Evolutionary conservation across 1,284 basidiomycete species (phyloP), one percentile per base, ranked within the genome.

Genomic region (Naganishia liquefaciens): DNA sequence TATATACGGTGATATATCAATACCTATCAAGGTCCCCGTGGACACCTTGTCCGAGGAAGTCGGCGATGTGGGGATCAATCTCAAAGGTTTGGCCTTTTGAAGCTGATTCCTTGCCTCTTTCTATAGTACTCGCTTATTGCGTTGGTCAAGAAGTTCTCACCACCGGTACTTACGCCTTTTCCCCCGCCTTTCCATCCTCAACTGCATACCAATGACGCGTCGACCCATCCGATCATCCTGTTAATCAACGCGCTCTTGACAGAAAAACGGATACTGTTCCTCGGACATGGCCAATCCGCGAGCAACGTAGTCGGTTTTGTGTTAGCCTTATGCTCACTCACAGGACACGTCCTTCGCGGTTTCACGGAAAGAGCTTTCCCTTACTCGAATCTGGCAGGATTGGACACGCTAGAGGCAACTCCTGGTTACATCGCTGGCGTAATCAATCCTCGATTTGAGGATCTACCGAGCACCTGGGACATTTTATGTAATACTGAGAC

Each of bases 231-330:
- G 0, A 87, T 99, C 71, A 93, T 95, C 65, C 83, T 98, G 49
- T 84, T 99, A 13, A 93, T 96, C 82, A 98, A 98, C 76, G 94
- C 94, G 0, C 84, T 99, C 65, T 82, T 96, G 27, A 94, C 94
- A 0, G 87, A 90, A 65, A 96, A 98, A 74, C 87, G 94, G 17
- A 88, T 98, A 70, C 88, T 99, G 69, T 96, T 99, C 79, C 81
- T 97, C 47, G 93, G 93, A 0, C 88, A 94, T 73, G 88, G 86
- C 69, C 84, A 88, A 68, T 89, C 93, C 10, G 90, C 92, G 1
- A 88, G 89, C 27, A 85, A 89, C 72, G 93, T 97, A 10, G 91
- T 92, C 27, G 87, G 85, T 68, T 91, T 91, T 76, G 95, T 98
- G 2, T 83, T 98, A 9, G 90, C 94, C 3, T 93, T 94, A 2